These are phyloP conservation scores for Populus tremula DNA, from an alignment of 345 rosid species.

Conservation along the genomic window DNA sequence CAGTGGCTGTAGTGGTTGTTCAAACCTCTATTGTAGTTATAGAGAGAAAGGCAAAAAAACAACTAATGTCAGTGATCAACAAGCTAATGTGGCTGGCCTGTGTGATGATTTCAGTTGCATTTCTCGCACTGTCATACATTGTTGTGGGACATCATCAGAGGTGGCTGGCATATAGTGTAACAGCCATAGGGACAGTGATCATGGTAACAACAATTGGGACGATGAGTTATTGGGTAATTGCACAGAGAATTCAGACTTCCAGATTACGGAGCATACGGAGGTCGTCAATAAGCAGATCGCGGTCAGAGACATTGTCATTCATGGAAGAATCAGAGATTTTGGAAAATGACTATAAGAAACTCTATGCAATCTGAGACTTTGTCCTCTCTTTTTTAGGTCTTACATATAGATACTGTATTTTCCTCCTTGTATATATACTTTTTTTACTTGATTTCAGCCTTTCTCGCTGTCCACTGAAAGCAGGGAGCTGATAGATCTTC, in stretches of 20 bases:
- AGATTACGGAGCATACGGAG: constrained; percentile 42
- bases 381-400: not conserved
- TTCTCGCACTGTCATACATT: constrained; percentile 65
- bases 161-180: constrained; percentile 60
- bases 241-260: constrained; percentile 55
- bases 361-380: constrained; percentile 64
- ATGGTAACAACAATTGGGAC: constrained; percentile 84
- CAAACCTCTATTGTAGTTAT: constrained; percentile 91
- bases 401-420: not conserved
- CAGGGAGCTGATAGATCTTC: not conserved
- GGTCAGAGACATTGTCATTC: constrained; percentile 49
- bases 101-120: constrained; percentile 74
- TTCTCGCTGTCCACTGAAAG: not conserved
- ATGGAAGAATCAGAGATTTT: constrained; percentile 63
- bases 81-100: constrained; percentile 97
- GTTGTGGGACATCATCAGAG: constrained; percentile 58
- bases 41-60: constrained; percentile 73
- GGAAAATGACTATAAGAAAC: constrained; percentile 53
- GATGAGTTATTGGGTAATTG: constrained; percentile 85
- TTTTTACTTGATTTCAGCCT: not conserved
- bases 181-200: constrained; percentile 63
- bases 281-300: constrained; percentile 43
- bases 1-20: constrained; percentile 88
- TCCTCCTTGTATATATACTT: not conserved
- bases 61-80: constrained; percentile 87